Base-by-base conservation (phyloP, 2,329 filamentous ascomycete species). In the Fusarium euwallaceae region DNA sequence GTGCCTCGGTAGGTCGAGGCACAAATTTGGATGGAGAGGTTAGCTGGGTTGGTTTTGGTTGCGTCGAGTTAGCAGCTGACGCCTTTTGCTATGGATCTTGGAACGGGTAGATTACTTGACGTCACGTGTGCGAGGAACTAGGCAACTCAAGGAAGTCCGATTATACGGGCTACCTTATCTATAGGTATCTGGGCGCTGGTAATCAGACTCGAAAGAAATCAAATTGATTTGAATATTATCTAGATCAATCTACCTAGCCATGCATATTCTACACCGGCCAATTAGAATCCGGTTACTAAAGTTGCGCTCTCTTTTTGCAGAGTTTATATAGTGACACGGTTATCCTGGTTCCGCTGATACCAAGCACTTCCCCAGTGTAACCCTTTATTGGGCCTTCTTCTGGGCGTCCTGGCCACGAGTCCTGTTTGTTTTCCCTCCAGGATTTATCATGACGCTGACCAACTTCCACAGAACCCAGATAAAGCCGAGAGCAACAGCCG, bases 401-500 rank as follows among this genome's bases (percentile, higher is more conserved):
- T 66, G 60, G 1, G 34, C 12, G 17, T n/a, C 29, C 53, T 71
- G 62, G 29, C 48, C 62, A 20, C 41, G 34, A 27, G 43, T 27
- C 12, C 20, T 16, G 8, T 24, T 14, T 12, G 53, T 29, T 39
- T 51, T 45, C 36, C 56, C 70, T 10, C 61, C 59, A n/a, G 66
- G 56, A 10, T 67, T 53, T 20, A 70, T 41, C 62, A 69, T 72
- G 39, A 67, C 61, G 10, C 55, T 67, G 10, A 79, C 32, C 48
- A 94, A 81, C 79, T 89, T 92, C 88, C 88, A 92, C 17, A 92
- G 76, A 20, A 95, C 86, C 91, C 92, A 95, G n/a, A 86, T 79
- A 79, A 94, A 93, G 0, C 93, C 93, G 43, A 92, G 75, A 3
- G 87, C 71, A 14, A 95, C 89, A 2, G 87, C 89, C 1, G 82